A percentile compares a stretch with the other conserved stretches of the same genome.
These are phyloP conservation scores for Coprinellus aureogranulatus DNA, from an alignment of 768 basidiomycete species.

Conservation along the genomic window DNA sequence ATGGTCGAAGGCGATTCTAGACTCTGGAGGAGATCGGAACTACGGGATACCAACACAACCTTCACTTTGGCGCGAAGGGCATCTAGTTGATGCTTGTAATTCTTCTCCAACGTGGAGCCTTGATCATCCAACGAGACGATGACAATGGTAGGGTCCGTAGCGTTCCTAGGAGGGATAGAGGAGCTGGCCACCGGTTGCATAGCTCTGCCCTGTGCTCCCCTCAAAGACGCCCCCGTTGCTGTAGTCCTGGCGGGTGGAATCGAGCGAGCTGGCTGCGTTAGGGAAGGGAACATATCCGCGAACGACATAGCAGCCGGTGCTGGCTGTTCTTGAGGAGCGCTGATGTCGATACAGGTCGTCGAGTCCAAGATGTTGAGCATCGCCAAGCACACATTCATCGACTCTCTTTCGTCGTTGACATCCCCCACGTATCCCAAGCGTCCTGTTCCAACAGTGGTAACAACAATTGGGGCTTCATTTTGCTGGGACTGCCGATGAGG, in stretches of 20 bases:
- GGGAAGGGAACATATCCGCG: background rate
- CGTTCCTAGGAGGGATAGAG: background rate
- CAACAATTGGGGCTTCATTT: conserved; percentile 26
- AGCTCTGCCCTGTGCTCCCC: too few species aligned
- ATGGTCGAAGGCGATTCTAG: conserved; percentile 22
- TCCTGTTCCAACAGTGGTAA: conserved; percentile 25
- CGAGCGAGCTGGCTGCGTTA: background rate
- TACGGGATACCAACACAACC: conserved; percentile 12
- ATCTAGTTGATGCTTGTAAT: conserved; percentile 7
- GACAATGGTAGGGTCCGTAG: background rate
- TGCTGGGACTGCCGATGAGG: background rate
- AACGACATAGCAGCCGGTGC: background rate
- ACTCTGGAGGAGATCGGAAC: conserved; percentile 17
- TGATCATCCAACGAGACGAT: background rate
- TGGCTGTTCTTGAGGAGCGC: background rate
- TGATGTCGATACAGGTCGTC: background rate
- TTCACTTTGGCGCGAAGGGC: conserved; percentile 15
- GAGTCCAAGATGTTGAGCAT: conserved; percentile 23
- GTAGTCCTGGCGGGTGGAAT: background rate
- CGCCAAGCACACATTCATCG: conserved; percentile 27
- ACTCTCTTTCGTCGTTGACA: conserved; percentile 25
- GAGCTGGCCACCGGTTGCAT: too few species aligned
- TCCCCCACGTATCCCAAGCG: conserved; percentile 35
- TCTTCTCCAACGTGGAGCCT: conserved; percentile 3
- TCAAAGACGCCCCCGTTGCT: background rate